Conservation (phyloP, 2,329 filamentous ascomycete genomes). For the Waltergamsia citrina region DNA sequence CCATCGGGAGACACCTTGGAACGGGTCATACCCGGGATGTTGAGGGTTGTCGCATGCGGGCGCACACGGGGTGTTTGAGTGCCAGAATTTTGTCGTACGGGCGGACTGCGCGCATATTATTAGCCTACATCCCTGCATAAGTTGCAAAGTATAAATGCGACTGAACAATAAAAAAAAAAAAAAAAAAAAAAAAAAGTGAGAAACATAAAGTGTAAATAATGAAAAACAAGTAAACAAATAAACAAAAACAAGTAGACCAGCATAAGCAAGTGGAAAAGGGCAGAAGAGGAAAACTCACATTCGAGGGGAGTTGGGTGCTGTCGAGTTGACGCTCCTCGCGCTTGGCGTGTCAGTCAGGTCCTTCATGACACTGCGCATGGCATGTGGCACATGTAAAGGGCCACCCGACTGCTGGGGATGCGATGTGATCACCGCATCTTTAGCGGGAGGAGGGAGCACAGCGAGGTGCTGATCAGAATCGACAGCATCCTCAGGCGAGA, state of each 20-base stretch:
- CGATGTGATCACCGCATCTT: slow-evolving; percentile 5
- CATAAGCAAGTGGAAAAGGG: background rate
- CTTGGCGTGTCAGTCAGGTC: slow-evolving; percentile 43
- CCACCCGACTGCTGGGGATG: background rate
- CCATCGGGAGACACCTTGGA: slow-evolving; percentile 95
- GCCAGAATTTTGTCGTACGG: slow-evolving; percentile 64
- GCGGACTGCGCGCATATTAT: slow-evolving; percentile 39
- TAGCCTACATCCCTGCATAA: slow-evolving; percentile 7
- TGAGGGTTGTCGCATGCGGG: slow-evolving; percentile 84
- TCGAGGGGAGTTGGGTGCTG: slow-evolving; percentile 47
- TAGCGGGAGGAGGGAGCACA: too few relatives aligned
- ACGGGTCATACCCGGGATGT: slow-evolving; percentile 92
- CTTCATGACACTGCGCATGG: slow-evolving; percentile 30
- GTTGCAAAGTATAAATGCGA: background rate
- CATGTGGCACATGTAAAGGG: slow-evolving; percentile 23
- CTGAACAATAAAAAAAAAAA: background rate
- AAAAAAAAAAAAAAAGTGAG: background rate
- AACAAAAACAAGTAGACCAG: background rate
- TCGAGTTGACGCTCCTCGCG: slow-evolving; percentile 47
- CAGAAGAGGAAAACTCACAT: slow-evolving; percentile 41
- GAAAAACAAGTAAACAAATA: background rate
- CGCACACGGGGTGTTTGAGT: slow-evolving; percentile 68
- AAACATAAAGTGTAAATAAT: too few relatives aligned
- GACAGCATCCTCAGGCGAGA: too few relatives aligned
- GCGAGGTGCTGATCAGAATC: slow-evolving; percentile 16